phyloP scores from a whole-genome alignment of 1,284 basidiomycete genomes.

The Phenoliferia sp. region DNA sequence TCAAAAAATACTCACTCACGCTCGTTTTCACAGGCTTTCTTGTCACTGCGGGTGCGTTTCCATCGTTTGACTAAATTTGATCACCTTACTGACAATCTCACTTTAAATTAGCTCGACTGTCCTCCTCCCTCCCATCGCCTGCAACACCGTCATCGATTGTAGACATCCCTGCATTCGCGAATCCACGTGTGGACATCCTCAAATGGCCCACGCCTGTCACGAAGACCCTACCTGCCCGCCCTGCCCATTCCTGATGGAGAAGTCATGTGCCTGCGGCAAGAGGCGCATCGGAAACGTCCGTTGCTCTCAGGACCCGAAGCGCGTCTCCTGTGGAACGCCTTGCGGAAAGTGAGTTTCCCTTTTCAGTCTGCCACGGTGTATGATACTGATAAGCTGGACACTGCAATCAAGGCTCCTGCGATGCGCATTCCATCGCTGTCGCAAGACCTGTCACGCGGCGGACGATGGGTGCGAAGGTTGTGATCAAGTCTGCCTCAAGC shows the following conservation, averaged over 20 bases:
- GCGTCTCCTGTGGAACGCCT: constrained; percentile 70
- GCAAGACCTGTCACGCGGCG: constrained; percentile 64
- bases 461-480: constrained; percentile 68
- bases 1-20: background rate
- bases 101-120: constrained; percentile 51
- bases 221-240: constrained; percentile 67
- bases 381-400: background rate
- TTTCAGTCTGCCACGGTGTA: background rate
- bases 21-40: constrained; percentile 50
- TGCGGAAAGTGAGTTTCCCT: constrained; percentile 63
- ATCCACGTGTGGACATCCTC: constrained; percentile 73
- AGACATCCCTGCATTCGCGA: constrained; percentile 69
- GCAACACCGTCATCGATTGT: constrained; percentile 71
- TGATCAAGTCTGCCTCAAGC: constrained; percentile 70
- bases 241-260: constrained; percentile 70
- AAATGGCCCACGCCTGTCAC: constrained; percentile 72
- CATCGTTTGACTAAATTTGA: background rate
- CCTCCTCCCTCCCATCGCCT: constrained; percentile 66
- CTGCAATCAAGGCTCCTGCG: constrained; percentile 51
- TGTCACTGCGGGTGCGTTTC: constrained; percentile 59
- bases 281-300: constrained; percentile 57
- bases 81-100: background rate
- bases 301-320: constrained; percentile 66
- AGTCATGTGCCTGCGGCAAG: constrained; percentile 82
- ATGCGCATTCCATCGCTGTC: constrained; percentile 83